Conservation (phyloP, 768 basidiomycete genomes). For the Paxillus ammoniavirescens region DNA sequence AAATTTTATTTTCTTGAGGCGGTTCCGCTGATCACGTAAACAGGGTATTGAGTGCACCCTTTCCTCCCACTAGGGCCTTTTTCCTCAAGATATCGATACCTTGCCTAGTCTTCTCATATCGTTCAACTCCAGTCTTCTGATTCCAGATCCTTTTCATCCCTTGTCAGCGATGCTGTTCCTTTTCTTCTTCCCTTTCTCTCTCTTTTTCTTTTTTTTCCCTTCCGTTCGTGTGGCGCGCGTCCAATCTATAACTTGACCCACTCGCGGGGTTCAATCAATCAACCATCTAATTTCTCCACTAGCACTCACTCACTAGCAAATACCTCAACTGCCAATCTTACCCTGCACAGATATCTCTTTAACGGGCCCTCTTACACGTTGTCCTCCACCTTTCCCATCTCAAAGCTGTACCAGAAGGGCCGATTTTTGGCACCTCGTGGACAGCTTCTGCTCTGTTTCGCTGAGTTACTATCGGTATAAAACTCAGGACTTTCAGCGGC, state of each 20-base stretch:
- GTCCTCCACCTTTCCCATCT: slow-evolving; percentile 22
- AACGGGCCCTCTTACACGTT: slow-evolving; percentile 10
- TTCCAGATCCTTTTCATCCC: slow-evolving; percentile 14
- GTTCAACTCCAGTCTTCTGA: slow-evolving; percentile 15
- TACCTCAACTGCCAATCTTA: slow-evolving; percentile 10
- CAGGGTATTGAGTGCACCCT: slow-evolving; percentile 11
- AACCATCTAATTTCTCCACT: slow-evolving; percentile 21
- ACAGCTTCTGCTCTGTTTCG: slow-evolving; percentile 39
- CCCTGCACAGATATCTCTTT: slow-evolving; percentile 15
- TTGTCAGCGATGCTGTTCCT: slow-evolving; percentile 13
- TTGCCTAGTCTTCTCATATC: slow-evolving; percentile 3
- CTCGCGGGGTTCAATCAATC: slow-evolving; percentile 27
- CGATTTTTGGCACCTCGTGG: slow-evolving; percentile 35
- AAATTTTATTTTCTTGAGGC: slow-evolving; percentile 15
- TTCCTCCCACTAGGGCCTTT: slow-evolving; percentile 19
- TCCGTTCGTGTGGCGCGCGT: slow-evolving; percentile 13
- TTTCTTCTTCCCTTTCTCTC: slow-evolving; percentile 8
- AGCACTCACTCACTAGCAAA: slow-evolving; percentile 3
- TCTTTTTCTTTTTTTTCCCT: slow-evolving; percentile 12
- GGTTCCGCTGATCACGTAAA: slow-evolving; percentile 34
- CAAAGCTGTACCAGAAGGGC: slow-evolving; percentile 26
- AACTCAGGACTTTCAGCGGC: slow-evolving; percentile 38
- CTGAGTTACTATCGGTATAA: slow-evolving; percentile 40
- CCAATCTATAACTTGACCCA: slow-evolving; percentile 14
- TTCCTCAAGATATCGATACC: slow-evolving; percentile 14